Conservation (phyloP, 192 early-diverging fungal species). For the Coemansia sp. region DNA sequence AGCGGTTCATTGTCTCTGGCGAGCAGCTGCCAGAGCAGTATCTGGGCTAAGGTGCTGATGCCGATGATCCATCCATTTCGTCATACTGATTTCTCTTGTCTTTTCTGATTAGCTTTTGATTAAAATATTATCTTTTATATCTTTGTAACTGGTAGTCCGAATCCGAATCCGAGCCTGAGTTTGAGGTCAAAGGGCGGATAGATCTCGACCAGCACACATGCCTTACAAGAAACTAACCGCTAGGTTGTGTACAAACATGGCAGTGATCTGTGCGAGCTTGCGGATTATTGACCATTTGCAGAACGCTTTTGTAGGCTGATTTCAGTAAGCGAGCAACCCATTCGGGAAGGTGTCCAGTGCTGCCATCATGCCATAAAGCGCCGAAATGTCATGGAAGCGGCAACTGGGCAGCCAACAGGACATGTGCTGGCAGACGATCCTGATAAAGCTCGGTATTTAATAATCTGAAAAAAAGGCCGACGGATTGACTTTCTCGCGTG, state of each 20-base stretch:
- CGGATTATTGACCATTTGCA: background rate
- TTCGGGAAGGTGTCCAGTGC: conserved; percentile 1
- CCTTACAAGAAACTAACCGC: no score
- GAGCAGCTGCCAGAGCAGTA: conserved; percentile 63
- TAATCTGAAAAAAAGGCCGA: background rate
- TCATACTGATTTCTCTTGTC: background rate
- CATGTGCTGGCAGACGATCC: background rate
- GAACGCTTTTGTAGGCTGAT: background rate
- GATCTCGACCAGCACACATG: no score
- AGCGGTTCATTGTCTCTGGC: conserved; percentile 85
- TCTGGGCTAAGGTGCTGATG: conserved; percentile 17
- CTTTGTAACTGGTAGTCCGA: background rate
- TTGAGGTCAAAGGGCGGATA: no score
- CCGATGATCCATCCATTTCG: background rate
- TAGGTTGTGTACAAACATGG: no score
- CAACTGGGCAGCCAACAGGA: background rate
- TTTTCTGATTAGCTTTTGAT: background rate
- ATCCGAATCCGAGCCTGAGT: no score
- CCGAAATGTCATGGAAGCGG: background rate
- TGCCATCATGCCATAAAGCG: background rate
- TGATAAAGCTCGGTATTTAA: background rate
- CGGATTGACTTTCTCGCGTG: background rate
- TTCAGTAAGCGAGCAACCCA: background rate
- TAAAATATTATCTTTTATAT: background rate
- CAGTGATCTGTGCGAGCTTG: background rate